Percentiles rank a stretch among this genome's conserved stretches.
phyloP scores from a whole-genome alignment of 768 basidiomycete species.

The Panellus pusillus region DNA sequence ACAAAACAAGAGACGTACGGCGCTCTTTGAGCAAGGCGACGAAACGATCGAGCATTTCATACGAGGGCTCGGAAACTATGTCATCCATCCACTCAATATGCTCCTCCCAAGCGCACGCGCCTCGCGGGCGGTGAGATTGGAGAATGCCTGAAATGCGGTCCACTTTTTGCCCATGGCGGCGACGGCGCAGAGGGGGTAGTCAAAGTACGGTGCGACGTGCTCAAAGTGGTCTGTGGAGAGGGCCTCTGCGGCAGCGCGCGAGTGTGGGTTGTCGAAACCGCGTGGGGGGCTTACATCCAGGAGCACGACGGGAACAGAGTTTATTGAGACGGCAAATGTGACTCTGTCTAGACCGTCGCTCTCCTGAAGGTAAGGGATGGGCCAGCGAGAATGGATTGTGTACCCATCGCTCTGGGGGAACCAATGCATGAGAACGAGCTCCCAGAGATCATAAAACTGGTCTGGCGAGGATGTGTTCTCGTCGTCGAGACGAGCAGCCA shows the following conservation, averaged over 20 bases:
- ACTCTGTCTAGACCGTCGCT: slow-evolving; percentile 9
- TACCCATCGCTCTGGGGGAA: slow-evolving; percentile 19
- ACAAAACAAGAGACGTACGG: background rate
- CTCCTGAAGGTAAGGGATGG: slow-evolving; percentile 18
- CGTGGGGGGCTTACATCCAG: slow-evolving; percentile 19
- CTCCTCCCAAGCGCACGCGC: slow-evolving; percentile 11
- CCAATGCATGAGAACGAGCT: slow-evolving; percentile 18
- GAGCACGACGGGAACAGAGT: slow-evolving; percentile 13
- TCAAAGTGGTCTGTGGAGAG: slow-evolving; percentile 15
- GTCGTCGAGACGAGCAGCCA: slow-evolving; percentile 16
- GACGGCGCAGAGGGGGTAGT: slow-evolving; percentile 14
- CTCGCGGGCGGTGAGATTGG: slow-evolving; percentile 16
- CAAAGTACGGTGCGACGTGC: slow-evolving; percentile 20
- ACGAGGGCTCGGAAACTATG: slow-evolving; percentile 18
- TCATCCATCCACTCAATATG: slow-evolving; percentile 23
- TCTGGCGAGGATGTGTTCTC: slow-evolving; percentile 3
- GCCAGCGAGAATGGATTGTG: slow-evolving; percentile 11
- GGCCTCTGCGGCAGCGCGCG: slow-evolving; percentile 10
- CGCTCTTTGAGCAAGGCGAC: slow-evolving; percentile 10
- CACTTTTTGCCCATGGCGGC: slow-evolving; percentile 21
- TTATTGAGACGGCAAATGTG: slow-evolving; percentile 13
- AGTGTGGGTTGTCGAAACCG: slow-evolving; percentile 16
- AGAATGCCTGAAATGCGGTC: slow-evolving; percentile 12
- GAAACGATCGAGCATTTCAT: slow-evolving; percentile 20
- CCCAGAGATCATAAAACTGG: slow-evolving; percentile 21